Evolutionary conservation across 345 rosid genomes (phyloP), one percentile per base, ranked within the genome.

Genomic region (Psidium friedrichsthalianum): DNA sequence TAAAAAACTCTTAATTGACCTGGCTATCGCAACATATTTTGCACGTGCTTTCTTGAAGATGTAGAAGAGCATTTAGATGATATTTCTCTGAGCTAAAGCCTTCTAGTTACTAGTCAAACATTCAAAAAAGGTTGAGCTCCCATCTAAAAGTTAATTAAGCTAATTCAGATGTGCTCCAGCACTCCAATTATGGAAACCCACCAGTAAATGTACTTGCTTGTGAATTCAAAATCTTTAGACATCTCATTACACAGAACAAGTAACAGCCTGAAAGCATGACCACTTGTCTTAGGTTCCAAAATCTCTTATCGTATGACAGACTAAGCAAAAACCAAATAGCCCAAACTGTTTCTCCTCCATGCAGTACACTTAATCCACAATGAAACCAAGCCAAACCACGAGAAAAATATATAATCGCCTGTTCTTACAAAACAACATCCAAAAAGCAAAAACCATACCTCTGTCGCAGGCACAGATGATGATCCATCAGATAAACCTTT

Each of bases 401-500:
- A 69, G 47, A 69, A 64, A 69, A 69, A 32, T 18, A 54, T 54
- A 25, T 18, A 54, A 9, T 53, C 16, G 24, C 32, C 8, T 32
- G 54, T 82, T 21, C 84, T 27, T 29, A 82, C 84, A 54, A 82
- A 54, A 32, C 58, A 54, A 51, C 56, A 32, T n/a, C 44, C 29
- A 85, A 80, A 56, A 57, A 74, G 69, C 21, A 49, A 55, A 53
- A 40, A 56, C 42, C 29, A 74, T 74, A 92, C 94, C 93, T 92
- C 93, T 2, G 90, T 51, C 85, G 83, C 86, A 13, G 91, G 36
- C 25, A 83, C 83, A 10, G 93, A 61, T 11, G 90, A 89, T 57
- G 94, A 90, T 88, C 92, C 94, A 82, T 93, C 93, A 49, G 88
- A 85, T 64, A 81, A 89, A 83, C 88, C 90, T 88, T 88, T 91